A percentile compares a stretch with the other conserved stretches of the same genome.
Conservation (phyloP, 805 yeast species). For the Teunomyces stri region DNA sequence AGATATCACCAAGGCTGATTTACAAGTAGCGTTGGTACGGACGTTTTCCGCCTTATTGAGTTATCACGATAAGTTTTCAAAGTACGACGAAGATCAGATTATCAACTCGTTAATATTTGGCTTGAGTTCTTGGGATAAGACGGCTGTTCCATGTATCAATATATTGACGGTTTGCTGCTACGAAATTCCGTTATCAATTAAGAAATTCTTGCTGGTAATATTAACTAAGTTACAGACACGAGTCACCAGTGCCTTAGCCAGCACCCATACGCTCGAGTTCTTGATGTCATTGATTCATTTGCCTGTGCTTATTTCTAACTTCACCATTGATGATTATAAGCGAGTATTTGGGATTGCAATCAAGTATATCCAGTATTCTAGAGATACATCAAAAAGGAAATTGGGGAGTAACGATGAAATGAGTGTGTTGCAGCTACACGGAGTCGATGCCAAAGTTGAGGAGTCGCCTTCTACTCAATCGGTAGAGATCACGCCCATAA, state of each 20-base stretch:
- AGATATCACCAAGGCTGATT: conserved; percentile 52
- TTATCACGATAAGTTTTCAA: conserved; percentile 52
- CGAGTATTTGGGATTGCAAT: conserved; percentile 82
- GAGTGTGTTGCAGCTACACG: conserved; percentile 29
- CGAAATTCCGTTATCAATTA: conserved; percentile 72
- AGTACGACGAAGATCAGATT: conserved; percentile 61
- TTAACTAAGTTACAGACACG: conserved; percentile 73
- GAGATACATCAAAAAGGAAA: conserved; percentile 42
- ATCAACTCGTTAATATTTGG: conserved; percentile 60
- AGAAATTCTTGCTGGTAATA: conserved; percentile 64
- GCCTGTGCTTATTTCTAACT: conserved; percentile 65
- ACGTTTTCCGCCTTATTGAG: conserved; percentile 62
- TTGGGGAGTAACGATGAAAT: conserved; percentile 10
- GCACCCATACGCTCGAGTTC: conserved; percentile 75
- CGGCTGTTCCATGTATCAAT: conserved; percentile 76
- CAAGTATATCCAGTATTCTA: conserved; percentile 70
- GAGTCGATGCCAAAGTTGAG: conserved; percentile 52
- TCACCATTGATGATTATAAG: conserved; percentile 73
- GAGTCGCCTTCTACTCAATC: conserved; percentile 51
- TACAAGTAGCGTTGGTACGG: conserved; percentile 64
- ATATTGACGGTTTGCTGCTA: conserved; percentile 75
- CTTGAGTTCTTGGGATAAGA: conserved; percentile 70
- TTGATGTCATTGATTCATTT: conserved; percentile 62
- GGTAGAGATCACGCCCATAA: conserved; percentile 41
- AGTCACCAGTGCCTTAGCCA: conserved; percentile 65